These are phyloP conservation scores for Crinitomyces ghanaensis DNA, from an alignment of 805 yeast genomes.

Conservation along the genomic window DNA sequence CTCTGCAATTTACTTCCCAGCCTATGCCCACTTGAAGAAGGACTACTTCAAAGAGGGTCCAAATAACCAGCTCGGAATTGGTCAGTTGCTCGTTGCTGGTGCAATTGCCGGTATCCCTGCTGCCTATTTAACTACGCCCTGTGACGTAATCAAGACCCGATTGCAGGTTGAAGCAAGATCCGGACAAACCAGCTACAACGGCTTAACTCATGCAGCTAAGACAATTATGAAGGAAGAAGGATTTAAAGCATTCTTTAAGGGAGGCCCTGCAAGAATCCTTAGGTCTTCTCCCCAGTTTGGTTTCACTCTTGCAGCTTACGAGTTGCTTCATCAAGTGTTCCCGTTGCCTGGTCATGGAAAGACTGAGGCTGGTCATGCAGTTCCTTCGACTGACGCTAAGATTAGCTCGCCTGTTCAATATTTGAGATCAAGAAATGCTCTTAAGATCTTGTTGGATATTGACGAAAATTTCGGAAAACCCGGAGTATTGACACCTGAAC, in stretches of 20 bases:
- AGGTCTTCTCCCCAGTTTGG: constrained; percentile 98
- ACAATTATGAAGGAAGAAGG: constrained; percentile 78
- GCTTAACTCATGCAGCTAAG: constrained; percentile 65
- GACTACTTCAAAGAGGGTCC: constrained; percentile 78
- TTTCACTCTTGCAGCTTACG: constrained; percentile 95
- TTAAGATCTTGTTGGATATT: constrained; percentile 32
- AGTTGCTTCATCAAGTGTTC: constrained; percentile 65
- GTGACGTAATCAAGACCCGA: constrained; percentile 93
- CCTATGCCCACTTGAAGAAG: constrained; percentile 86
- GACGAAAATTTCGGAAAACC: constrained; percentile 36
- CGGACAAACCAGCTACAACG: constrained; percentile 68
- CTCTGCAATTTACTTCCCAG: constrained; percentile 93
- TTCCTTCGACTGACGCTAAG: constrained; percentile 24
- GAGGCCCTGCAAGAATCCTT: constrained; percentile 88
- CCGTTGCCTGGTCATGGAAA: constrained; percentile 43
- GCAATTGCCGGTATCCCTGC: constrained; percentile 98
- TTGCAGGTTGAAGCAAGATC: constrained; percentile 71
- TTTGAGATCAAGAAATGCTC: constrained; percentile 31
- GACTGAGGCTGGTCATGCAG: constrained; percentile 34
- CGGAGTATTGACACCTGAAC: constrained; percentile 18
- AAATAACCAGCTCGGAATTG: constrained; percentile 53
- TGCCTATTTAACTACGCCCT: constrained; percentile 92
- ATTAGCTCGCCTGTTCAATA: constrained; percentile 25
- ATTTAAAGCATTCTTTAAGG: constrained; percentile 78
- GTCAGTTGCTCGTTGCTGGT: constrained; percentile 81